A percentile compares a stretch with the other conserved stretches of the same genome.
Conservation (phyloP, 441 rosid genomes). For the Omphalea diandra region DNA sequence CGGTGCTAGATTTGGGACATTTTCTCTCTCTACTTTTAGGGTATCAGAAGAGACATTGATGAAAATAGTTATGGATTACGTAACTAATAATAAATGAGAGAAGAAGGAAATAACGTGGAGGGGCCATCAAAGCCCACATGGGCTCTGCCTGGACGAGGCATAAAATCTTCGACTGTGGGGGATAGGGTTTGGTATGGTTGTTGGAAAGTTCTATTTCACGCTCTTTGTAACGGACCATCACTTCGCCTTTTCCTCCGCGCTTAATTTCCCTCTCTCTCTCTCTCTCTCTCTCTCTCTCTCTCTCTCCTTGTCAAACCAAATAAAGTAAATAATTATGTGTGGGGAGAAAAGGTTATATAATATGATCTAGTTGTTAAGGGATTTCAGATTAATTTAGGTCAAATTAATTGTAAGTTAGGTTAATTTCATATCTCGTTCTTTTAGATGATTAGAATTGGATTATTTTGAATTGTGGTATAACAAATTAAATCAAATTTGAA, state of each 20-base stretch:
- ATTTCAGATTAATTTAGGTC: too few species aligned
- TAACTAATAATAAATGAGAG: background rate
- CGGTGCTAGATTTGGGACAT: too few species aligned
- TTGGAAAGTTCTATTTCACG: constrained; percentile 32
- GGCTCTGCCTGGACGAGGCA: constrained; percentile 22
- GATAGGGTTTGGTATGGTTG: constrained; percentile 46
- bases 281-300: background rate
- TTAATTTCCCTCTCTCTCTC: too few species aligned
- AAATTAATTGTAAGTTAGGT: too few species aligned
- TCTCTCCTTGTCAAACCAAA: background rate
- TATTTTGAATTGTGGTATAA: too few species aligned
- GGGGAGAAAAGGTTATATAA: too few species aligned
- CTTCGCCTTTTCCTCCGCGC: background rate
- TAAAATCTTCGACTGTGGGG: constrained; percentile 28
- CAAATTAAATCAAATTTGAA: too few species aligned
- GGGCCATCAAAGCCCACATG: constrained; percentile 35
- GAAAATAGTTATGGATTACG: background rate
- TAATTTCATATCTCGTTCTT: too few species aligned
- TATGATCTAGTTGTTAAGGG: too few species aligned
- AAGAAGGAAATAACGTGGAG: constrained; percentile 10
- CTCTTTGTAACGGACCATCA: constrained; percentile 15
- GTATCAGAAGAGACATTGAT: background rate
- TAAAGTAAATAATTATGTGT: too few species aligned
- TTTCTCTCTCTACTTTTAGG: background rate
- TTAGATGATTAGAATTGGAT: too few species aligned